Percentiles rank a stretch among this genome's conserved stretches.
Conservation (phyloP, 2,329 filamentous ascomycete species). For the Cadophora gregata region DNA sequence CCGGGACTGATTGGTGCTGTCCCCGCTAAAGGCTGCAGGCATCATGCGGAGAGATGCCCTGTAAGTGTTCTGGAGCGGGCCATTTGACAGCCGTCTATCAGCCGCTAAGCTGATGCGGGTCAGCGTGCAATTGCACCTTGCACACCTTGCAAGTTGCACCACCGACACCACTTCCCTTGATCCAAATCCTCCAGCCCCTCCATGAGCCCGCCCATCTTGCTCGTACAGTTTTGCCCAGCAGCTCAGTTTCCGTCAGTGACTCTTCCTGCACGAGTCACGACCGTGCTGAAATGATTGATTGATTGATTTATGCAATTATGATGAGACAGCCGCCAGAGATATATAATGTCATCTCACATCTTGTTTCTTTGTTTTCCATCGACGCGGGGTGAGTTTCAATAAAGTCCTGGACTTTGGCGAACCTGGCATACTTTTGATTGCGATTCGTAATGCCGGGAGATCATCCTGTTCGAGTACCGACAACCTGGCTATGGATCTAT, state of each 20-base stretch:
- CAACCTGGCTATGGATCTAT: slow-evolving; percentile 1
- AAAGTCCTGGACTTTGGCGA: neutral
- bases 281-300: neutral
- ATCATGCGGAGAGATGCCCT: slow-evolving; percentile 7
- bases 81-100: slow-evolving; percentile 5
- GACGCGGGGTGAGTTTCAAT: neutral
- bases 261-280: neutral
- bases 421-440: neutral
- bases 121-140: no score
- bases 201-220: neutral
- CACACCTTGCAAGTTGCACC: neutral
- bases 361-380: neutral
- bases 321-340: neutral
- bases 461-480: slow-evolving; percentile 6
- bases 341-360: neutral
- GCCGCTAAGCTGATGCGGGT: slow-evolving; percentile 7
- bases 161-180: neutral
- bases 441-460: slow-evolving; percentile 10
- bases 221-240: neutral
- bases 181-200: neutral
- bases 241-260: no score
- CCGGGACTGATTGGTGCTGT: neutral
- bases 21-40: neutral
- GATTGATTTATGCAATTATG: neutral
- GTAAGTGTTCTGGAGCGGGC: slow-evolving; percentile 12